Evolutionary conservation across 2,329 filamentous ascomycete species (phyloP).

Genomic region (Hymenoscyphus salicellus): DNA sequence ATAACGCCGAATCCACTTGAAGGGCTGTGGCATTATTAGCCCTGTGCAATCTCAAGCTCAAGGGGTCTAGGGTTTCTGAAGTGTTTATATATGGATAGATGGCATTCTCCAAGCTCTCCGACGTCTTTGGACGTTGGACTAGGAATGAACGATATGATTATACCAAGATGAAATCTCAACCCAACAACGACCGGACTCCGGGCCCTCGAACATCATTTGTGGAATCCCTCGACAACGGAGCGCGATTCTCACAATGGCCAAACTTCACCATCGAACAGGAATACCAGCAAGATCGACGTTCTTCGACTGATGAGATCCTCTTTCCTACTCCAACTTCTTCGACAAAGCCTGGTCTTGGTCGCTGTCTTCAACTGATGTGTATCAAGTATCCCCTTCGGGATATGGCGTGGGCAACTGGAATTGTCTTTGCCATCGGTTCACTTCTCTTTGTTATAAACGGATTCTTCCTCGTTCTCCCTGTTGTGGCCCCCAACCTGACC

Average conservation of each 20-base stretch:
- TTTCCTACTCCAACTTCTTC: conserved; percentile 12
- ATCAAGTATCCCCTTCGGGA: conserved; percentile 24
- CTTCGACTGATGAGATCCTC: conserved; percentile 3
- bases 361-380: conserved; percentile 18
- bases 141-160: conserved; percentile 11
- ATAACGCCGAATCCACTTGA: not conserved
- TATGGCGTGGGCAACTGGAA: conserved; percentile 22
- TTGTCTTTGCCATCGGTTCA: conserved; percentile 24
- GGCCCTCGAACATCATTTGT: conserved; percentile 16
- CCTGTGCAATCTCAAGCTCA: not conserved
- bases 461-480: conserved; percentile 24
- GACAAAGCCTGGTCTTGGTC: conserved; percentile 9
- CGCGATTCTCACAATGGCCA: conserved; percentile 18
- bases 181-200: not conserved
- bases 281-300: conserved; percentile 8
- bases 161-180: conserved; percentile 15
- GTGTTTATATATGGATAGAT: conserved; percentile 7
- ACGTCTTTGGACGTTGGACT: conserved; percentile 12
- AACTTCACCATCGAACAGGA: conserved; percentile 17
- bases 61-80: not conserved
- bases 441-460: conserved; percentile 24
- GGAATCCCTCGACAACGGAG: conserved; percentile 8
- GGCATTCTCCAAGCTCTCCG: conserved; percentile 14
- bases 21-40: not conserved
- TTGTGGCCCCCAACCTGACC: conserved; percentile 17